Percentiles rank a stretch among this genome's conserved stretches.
Evolutionary conservation across 2,329 filamentous ascomycete species (phyloP).

Genomic region (Ceratocystiopsis minuta): DNA sequence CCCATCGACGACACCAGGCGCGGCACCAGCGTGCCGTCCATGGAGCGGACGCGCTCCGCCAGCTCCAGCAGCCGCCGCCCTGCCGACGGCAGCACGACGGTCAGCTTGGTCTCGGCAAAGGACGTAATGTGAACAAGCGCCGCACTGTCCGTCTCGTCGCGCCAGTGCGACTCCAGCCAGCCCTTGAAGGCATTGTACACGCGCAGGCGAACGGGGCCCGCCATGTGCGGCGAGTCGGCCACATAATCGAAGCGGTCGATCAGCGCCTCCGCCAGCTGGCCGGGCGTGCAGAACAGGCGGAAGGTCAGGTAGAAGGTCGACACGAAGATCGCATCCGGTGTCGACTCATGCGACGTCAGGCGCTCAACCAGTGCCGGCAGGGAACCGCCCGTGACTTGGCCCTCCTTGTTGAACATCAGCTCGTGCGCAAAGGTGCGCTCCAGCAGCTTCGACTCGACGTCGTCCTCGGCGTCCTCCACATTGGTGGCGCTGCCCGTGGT

Average conservation of each 20-base stretch:
- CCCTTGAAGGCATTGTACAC: constrained; percentile 96
- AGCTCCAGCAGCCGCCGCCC: constrained; percentile 68
- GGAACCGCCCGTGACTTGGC: constrained; percentile 83
- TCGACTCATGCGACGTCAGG: constrained; percentile 80
- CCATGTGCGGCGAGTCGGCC: constrained; percentile 54
- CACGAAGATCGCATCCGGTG: constrained; percentile 79
- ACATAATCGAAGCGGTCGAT: constrained; percentile 88
- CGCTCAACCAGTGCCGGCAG: constrained; percentile 84
- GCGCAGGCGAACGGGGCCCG: constrained; percentile 66
- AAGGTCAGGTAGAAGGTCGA: constrained; percentile 95
- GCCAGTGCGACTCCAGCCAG: constrained; percentile 95
- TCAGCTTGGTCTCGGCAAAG: constrained; percentile 62
- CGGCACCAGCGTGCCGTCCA: constrained; percentile 60
- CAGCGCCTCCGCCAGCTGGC: constrained; percentile 62
- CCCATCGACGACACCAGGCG: constrained; percentile 71
- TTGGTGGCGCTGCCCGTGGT: constrained; percentile 43
- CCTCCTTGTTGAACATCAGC: constrained; percentile 83
- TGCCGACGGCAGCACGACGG: constrained; percentile 51
- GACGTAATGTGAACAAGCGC: constrained; percentile 59
- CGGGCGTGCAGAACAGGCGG: constrained; percentile 71
- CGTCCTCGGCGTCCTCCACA: constrained; percentile 52
- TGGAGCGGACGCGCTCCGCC: constrained; percentile 54
- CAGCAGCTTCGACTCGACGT: constrained; percentile 69
- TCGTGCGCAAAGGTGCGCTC: constrained; percentile 86
- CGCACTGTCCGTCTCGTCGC: constrained; percentile 57